A percentile compares a stretch with the other conserved stretches of the same genome.
Evolutionary conservation across 352 stramenopile genomes (phyloP).

Genomic region (Phytopythium mirpurense): DNA sequence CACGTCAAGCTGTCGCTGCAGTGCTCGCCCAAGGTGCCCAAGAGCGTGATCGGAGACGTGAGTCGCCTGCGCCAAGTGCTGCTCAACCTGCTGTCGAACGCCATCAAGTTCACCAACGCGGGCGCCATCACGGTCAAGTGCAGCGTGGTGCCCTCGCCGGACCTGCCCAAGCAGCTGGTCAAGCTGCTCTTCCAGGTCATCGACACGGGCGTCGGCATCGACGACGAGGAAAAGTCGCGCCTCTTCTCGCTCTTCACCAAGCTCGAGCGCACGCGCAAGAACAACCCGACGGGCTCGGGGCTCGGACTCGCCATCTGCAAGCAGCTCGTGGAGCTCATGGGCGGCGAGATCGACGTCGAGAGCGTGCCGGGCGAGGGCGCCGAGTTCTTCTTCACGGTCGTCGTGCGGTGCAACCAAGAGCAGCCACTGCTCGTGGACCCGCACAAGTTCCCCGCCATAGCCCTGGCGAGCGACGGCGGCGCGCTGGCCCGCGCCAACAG

Average conservation of each 20-base stretch:
- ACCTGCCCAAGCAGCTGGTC: slow-evolving; percentile 44
- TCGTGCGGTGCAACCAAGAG: slow-evolving; percentile 47
- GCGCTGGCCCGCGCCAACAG: slow-evolving; percentile 12
- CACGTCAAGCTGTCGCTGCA: slow-evolving; percentile 76
- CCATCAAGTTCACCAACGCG: slow-evolving; percentile 76
- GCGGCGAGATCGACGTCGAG: slow-evolving; percentile 63
- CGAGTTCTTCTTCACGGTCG: slow-evolving; percentile 68
- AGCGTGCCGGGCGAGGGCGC: slow-evolving; percentile 57
- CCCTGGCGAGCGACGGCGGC: slow-evolving; percentile 15
- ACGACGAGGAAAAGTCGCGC: slow-evolving; percentile 53
- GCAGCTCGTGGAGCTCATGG: slow-evolving; percentile 68
- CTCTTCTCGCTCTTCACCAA: slow-evolving; percentile 67
- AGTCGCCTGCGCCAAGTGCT: slow-evolving; percentile 64
- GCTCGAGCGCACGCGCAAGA: slow-evolving; percentile 56
- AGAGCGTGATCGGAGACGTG: slow-evolving; percentile 55
- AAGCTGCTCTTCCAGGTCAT: slow-evolving; percentile 72
- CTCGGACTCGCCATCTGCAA: slow-evolving; percentile 73
- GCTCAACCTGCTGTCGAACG: slow-evolving; percentile 69
- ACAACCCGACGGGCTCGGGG: slow-evolving; percentile 61
- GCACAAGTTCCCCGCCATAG: slow-evolving; percentile 39
- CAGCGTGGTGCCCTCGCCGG: slow-evolving; percentile 44
- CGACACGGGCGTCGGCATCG: slow-evolving; percentile 66
- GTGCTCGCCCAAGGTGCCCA: slow-evolving; percentile 43
- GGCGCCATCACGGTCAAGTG: slow-evolving; percentile 67
- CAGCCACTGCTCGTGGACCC: slow-evolving; percentile 33